Evolutionary conservation across 2,329 filamentous ascomycete genomes (phyloP).

Genomic region (Sporothrix humicola): DNA sequence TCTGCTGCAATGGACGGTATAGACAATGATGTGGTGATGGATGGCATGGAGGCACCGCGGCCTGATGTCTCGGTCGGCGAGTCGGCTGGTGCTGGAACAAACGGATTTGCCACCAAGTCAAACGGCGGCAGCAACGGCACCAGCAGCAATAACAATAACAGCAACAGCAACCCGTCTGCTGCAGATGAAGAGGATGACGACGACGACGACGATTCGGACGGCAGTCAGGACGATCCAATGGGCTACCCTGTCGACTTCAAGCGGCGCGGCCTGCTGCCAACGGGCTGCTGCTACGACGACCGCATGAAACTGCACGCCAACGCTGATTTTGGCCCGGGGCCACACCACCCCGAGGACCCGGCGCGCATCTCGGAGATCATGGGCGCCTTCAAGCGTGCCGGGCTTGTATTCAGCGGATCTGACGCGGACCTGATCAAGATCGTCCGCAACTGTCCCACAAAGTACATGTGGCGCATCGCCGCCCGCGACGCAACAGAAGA

Average conservation of each 20-base stretch:
- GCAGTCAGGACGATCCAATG: conserved; percentile 39
- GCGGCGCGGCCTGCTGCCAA: conserved; percentile 63
- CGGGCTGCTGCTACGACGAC: conserved; percentile 86
- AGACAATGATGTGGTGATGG: conserved; percentile 40
- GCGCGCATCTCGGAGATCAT: conserved; percentile 92
- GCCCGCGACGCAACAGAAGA: conserved; percentile 76
- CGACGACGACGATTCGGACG: conserved; percentile 48
- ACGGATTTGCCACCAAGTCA: neutral
- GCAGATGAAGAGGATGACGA: conserved; percentile 53
- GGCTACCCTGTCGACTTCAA: conserved; percentile 46
- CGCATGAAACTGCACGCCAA: conserved; percentile 97
- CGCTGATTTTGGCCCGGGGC: conserved; percentile 71
- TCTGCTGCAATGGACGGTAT: conserved; percentile 29
- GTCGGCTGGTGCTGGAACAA: conserved; percentile 7
- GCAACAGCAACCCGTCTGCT: conserved; percentile 29
- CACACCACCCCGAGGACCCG: conserved; percentile 93
- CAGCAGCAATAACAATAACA: conserved; percentile 4
- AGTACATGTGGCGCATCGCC: conserved; percentile 76
- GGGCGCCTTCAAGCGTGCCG: conserved; percentile 81
- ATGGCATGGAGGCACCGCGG: conserved; percentile 32
- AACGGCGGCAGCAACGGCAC: conserved; percentile 13
- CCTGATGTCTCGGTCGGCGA: neutral
- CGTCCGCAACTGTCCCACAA: conserved; percentile 59
- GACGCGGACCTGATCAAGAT: conserved; percentile 60
- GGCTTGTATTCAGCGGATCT: conserved; percentile 71